Evolutionary conservation across 805 yeast genomes (phyloP), one percentile per base, ranked within the genome.

Genomic region (Suhomyces faveliae): DNA sequence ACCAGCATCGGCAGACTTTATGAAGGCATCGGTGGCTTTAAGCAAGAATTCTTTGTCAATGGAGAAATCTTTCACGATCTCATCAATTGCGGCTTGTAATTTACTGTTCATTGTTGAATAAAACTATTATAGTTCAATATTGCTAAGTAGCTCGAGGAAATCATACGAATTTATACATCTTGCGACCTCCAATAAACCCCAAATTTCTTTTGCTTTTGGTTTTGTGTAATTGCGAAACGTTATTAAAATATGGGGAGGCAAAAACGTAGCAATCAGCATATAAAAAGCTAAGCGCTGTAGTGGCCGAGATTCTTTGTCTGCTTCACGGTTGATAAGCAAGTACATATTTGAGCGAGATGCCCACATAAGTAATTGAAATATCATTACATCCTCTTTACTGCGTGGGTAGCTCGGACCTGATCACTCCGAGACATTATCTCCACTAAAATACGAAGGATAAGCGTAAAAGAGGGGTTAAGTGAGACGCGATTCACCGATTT

Each of bases 1-100:
- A 3, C 92, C 94, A 25, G 67, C 65, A 43, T 81, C 78, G 76
- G 87, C 85, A 9, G 81, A 76, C 50, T 77, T 71, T 42, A 79
- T 75, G 66, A 87, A 87, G 47, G 76, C 70, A 17, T 76, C 76
- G 1, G 82, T 80, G 21, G 81, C 82, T 43, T 68, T 63, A 33
- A 64, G 58, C 43, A 81, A 66, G 27, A 68, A 68, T 9, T 74
- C 77, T 46, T 69, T 65, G 29, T 71, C 63, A 9, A 80, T 66
- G 1, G 62, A 60, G 54, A 79, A 80, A 35, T 70, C 70, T 13
- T 65, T 51, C 12, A 66, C 73, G 19, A 80, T 67, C 33, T 66
- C 59, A 23, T 69, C 62, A 35, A 73, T 57, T 7, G 70, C 70
- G 12, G 43, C 33, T 42, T 51, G 46, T 30, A 60, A 48, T 42